Evolutionary conservation across 768 basidiomycete genomes (phyloP).

Genomic region (Russula foetens): DNA sequence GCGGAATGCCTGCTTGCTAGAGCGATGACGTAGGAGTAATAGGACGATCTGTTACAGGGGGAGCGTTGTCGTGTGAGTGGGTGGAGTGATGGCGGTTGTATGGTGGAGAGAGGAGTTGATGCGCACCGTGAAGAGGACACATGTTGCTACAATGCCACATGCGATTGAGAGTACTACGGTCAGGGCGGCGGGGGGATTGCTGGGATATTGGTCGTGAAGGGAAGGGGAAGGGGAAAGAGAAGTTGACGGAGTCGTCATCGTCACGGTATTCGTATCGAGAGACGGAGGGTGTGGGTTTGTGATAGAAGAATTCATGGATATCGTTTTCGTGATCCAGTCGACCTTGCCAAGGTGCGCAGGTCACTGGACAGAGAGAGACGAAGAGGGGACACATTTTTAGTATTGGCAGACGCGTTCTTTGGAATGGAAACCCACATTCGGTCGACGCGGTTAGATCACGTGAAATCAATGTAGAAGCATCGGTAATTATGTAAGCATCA

Average conservation of each 20-base stretch:
- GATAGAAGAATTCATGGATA: not conserved
- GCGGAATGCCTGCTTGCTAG: not conserved
- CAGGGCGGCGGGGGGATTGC: not conserved
- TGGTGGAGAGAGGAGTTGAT: not conserved
- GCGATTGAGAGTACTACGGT: not conserved
- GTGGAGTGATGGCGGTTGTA: not conserved
- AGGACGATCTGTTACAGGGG: not conserved
- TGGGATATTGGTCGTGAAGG: not conserved
- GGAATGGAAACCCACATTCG: not conserved
- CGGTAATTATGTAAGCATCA: no score
- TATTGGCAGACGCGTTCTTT: no score
- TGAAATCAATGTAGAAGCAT: not conserved
- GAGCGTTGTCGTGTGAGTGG: not conserved
- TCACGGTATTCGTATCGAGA: no score
- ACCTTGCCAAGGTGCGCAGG: no score
- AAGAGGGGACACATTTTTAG: no score
- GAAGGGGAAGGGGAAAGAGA: not conserved
- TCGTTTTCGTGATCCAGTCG: not conserved
- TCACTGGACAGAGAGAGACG: no score
- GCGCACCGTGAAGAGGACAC: not conserved
- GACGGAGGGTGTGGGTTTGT: not conserved
- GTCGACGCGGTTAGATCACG: constrained; percentile 2
- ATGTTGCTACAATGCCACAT: not conserved
- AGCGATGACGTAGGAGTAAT: constrained; percentile 7
- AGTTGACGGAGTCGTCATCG: not conserved